Evolutionary conservation across 169 alveolate species (phyloP).

Genomic region (Cryptosporidium viatorum): DNA sequence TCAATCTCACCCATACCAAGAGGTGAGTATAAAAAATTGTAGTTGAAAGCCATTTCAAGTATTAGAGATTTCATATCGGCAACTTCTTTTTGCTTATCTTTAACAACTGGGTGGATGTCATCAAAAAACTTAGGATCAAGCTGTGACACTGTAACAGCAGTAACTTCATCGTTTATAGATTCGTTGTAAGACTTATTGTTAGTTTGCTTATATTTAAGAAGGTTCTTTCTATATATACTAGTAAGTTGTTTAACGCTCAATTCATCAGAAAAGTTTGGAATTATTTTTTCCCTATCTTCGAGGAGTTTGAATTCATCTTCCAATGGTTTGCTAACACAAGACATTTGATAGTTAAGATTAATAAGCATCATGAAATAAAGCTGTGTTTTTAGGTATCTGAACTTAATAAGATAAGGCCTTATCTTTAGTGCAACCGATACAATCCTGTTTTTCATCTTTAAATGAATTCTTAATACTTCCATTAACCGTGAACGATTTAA

Average conservation of each 20-base stretch:
- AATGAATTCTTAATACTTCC: neutral
- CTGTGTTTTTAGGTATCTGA: constrained; percentile 17
- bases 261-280: constrained; percentile 24
- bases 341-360: neutral
- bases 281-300: constrained; percentile 8
- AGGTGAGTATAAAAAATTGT: neutral
- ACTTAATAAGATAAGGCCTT: neutral
- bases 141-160: constrained; percentile 4
- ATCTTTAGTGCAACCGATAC: neutral
- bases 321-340: neutral
- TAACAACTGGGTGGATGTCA: constrained; percentile 11
- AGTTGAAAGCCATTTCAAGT: constrained; percentile 23
- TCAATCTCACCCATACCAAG: constrained; percentile 48
- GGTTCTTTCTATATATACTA: neutral
- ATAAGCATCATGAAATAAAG: neutral
- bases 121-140: constrained; percentile 17
- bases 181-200: constrained; percentile 14
- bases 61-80: constrained; percentile 15
- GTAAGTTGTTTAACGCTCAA: constrained; percentile 25
- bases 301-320: constrained; percentile 3
- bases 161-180: constrained; percentile 7
- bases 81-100: neutral
- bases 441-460: neutral
- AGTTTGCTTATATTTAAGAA: constrained; percentile 12
- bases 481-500: neutral